These are phyloP conservation scores for Aspergillus aculeatinus DNA, from an alignment of 2,329 filamentous ascomycete genomes.

Conservation along the genomic window DNA sequence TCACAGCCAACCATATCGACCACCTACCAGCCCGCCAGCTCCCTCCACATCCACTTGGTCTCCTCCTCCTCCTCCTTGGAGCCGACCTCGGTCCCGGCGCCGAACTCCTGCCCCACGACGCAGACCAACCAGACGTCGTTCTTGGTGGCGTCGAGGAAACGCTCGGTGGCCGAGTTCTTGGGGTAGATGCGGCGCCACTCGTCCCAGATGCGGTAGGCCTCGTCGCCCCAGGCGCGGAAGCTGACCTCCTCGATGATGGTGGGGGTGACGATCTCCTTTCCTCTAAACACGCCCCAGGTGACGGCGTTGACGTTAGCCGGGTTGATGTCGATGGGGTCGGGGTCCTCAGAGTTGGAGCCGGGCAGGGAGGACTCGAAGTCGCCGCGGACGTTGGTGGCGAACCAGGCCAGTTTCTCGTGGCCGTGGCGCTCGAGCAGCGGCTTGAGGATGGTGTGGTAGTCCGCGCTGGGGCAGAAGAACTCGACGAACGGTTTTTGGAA, in stretches of 20 bases:
- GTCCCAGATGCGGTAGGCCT: slow-evolving; percentile 91
- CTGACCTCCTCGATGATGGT: slow-evolving; percentile 96
- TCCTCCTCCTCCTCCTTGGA: slow-evolving; percentile 41
- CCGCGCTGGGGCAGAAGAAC: slow-evolving; percentile 76
- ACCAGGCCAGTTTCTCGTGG: slow-evolving; percentile 75
- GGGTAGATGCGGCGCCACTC: slow-evolving; percentile 92
- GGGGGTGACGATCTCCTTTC: slow-evolving; percentile 93
- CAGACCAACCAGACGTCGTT: slow-evolving; percentile 86
- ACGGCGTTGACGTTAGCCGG: slow-evolving; percentile 78
- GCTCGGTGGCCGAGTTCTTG: slow-evolving; percentile 68
- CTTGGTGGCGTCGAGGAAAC: slow-evolving; percentile 66
- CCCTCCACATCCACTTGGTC: slow-evolving; percentile 42
- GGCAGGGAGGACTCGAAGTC: slow-evolving; percentile 67
- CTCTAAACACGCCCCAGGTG: slow-evolving; percentile 93
- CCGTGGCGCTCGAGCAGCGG: slow-evolving; percentile 60
- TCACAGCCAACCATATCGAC: too few species aligned
- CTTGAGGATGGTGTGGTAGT: slow-evolving; percentile 66
- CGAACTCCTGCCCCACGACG: slow-evolving; percentile 49
- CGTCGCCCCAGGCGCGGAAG: slow-evolving; percentile 90
- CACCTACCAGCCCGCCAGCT: slow-evolving; percentile 31
- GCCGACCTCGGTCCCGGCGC: slow-evolving; percentile 40
- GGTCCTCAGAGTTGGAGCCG: slow-evolving; percentile 22
- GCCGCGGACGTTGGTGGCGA: slow-evolving; percentile 76
- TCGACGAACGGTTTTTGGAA: slow-evolving; percentile 99
- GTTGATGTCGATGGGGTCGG: slow-evolving; percentile 36